Base-by-base conservation (phyloP, 2,329 filamentous ascomycete species). In the Emergomyces pasteurianus region DNA sequence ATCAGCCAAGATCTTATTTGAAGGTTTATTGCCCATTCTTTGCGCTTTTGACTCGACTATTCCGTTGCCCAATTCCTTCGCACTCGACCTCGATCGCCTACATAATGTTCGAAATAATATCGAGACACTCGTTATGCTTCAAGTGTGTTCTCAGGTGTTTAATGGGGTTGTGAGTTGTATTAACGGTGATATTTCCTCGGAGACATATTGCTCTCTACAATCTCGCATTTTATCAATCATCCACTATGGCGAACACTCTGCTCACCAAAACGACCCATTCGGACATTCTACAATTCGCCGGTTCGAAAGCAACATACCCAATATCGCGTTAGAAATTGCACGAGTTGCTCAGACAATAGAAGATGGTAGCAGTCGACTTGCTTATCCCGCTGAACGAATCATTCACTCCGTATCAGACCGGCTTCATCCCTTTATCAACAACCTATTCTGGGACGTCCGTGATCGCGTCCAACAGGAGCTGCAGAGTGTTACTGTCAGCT, bases 51-150 rank as follows among this genome's bases (percentile, higher is more conserved):
- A 73, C 60, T 65, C 65, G 4, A 71, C 71, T 2, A 60, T 65
- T 12, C 68, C 70, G 10, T 78, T 83, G 46, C 83, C 83, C 0
- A 78, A 80, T 42, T 83, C 82, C 0, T 84, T 86, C 67, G 76
- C 80, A 52, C 78, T 85, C 53, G 83, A 86, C 65, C 72, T 74
- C 7, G 79, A 81, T 43, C 80, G 83, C 28, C 71, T 86, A 7
- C 77, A 77, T 63, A 69, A 74, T n/a, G 69, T 86, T 34, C 78
- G 79, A 50, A 68, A 72, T 1, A 80, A 83, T 52, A 71, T 86
- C 2, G 80, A 83, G 66, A 79, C 80, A 63, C 67, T 80, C 10
- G 76, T 84, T 62, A 79, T 79, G 62, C 76, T 83, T 57, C 76
- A 80, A 40, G 78, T 85, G 42, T 84, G 82, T 69, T 77, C 77